Base-by-base conservation (phyloP, 2,329 filamentous ascomycete species). In the Atkinsonella texensis region DNA sequence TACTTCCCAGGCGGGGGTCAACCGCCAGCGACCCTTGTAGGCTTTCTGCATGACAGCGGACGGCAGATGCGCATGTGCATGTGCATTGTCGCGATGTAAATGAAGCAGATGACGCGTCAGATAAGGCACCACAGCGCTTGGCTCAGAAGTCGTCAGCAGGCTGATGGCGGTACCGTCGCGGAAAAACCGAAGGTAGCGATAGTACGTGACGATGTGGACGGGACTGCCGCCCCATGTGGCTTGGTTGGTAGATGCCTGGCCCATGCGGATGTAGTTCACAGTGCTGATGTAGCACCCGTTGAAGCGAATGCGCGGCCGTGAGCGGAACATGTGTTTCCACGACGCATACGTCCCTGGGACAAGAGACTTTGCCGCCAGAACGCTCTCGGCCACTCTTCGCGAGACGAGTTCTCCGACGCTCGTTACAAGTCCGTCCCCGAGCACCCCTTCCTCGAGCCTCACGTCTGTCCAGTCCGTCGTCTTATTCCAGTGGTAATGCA, bases 271-370 rank as follows among this genome's bases (percentile, higher is more conserved):
- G 69, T 98, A 98, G 70, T 97, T 97, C 53, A 95, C 89, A 0
- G 91, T 97, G 66, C 83, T 88, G 67, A 98, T 97, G 71, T 98
- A 98, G 68, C 89, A 86, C 28, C 93, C 93, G 61, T 93, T 93
- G 74, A 95, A 98, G 53, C 93, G 87, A 54, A 97, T 77, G 43
- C 93, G 84, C 2, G 93, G 91, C 13, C 89, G 85, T 5, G 74
- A 73, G 40, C 85, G 87, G 71, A 95, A 95, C 72, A 95, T 87
- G 50, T 72, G 68, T 60, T 78, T 71, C 79, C 80, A 84, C 2
- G 77, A 68, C 3, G 68, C 62, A 60, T 81, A 83, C 0, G 60
- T 3, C 63, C 62, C 1, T 68, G 67, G 46, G 20, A 74, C 64
- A 33, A 80, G 67, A 2, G 68, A 63, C 17, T 65, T 57, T 0